phyloP scores from a whole-genome alignment of 176 grass and related monocot species.

The Carex littledalei region DNA sequence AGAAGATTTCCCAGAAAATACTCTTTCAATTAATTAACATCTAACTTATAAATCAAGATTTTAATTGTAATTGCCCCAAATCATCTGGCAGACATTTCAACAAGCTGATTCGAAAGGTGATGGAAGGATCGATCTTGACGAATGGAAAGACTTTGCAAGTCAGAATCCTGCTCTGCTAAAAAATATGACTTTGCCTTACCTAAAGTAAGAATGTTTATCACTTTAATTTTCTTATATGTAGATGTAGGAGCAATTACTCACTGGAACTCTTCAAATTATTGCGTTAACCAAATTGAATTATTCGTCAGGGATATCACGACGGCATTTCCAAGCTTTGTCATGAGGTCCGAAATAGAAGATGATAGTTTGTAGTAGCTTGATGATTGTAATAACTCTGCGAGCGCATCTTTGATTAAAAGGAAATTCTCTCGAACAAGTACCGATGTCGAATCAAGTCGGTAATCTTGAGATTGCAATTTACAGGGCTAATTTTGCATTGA shows the following conservation, averaged over 20 bases:
- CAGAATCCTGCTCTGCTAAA: constrained; percentile 53
- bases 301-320: constrained; percentile 57
- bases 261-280: neutral
- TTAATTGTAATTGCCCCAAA: neutral
- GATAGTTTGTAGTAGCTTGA: constrained; percentile 42
- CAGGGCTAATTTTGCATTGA: neutral
- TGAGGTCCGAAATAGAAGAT: constrained; percentile 40
- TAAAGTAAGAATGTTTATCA: constrained; percentile 40
- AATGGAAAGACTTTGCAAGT: constrained; percentile 50
- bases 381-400: neutral
- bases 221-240: neutral
- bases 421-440: neutral
- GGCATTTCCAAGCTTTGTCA: constrained; percentile 65
- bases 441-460: neutral
- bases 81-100: constrained; percentile 47
- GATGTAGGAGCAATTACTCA: neutral
- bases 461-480: neutral
- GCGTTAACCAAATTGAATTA: neutral
- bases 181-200: constrained; percentile 78
- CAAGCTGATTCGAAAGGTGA: constrained; percentile 58
- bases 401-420: neutral
- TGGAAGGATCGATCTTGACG: constrained; percentile 60
- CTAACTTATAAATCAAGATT: neutral
- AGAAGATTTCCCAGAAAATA: neutral
- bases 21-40: constrained; percentile 11